Base-by-base conservation (phyloP, 2,329 filamentous ascomycete species). In the Zopfia rhizophila region DNA sequence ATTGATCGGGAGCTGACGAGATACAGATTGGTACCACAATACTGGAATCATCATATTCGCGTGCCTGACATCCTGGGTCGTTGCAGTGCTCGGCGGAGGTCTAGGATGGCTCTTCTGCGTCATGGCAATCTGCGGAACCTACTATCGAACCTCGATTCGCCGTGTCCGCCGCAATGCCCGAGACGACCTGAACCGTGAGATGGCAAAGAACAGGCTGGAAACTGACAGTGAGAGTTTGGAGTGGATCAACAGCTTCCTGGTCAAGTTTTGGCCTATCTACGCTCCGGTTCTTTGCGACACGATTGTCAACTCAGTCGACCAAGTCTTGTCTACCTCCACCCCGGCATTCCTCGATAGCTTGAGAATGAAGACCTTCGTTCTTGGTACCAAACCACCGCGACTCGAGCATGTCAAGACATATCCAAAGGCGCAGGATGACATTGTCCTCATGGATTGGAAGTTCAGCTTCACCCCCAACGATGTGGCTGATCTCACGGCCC, bases 191-290 rank as follows among this genome's bases (percentile, higher is more conserved):
- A 88, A 87, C 49, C 87, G 94, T 41, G 92, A 97, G 72, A 82
- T 97, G 80, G 87, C 88, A 10, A 89, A 97, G 73, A 88, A 87
- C 72, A 89, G 83, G 63, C 78, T 99, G 41, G 94, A 97, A 61
- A 94, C 86, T 7, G 94, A 99, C 60, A 86, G 85, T 18, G 94
- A 99, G 74, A 94, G 89, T 45, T 79, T 99, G 36, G 94, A 99
- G 72, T 99, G 94, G 94, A 97, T 99, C 72, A 99, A 99, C 79
- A 96, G 91, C 61, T 99, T 99, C 76, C 72, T 99, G 61, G 86
- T 95, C 75, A 99, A 99, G 72, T 99, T 99, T 77, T 99, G 94
- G 94, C 94, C 94, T 52, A 99, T 99, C 65, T 97, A 96, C 70
- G 91, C 94, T 43, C 94, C 94, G 1, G 90, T 97, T 7, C 83